A percentile compares a stretch with the other conserved stretches of the same genome.
phyloP scores from a whole-genome alignment of 2,329 filamentous ascomycete genomes.

The Phaeoacremonium minimum region DNA sequence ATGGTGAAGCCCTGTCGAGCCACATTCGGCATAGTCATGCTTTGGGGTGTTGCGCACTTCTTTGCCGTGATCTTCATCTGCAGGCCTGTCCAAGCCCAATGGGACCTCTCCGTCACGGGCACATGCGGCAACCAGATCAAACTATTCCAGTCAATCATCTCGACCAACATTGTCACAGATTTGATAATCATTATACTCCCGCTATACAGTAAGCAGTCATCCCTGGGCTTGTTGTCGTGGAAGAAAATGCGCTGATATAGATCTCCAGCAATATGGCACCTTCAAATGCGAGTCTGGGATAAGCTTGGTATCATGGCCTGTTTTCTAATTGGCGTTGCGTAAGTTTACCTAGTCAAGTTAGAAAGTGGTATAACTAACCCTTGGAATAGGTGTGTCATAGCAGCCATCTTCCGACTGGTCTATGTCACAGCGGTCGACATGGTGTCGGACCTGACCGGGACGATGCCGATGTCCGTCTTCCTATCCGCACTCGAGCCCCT shows the following conservation, averaged over 20 bases:
- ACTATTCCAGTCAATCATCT: not conserved
- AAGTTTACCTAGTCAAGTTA: slow-evolving; percentile 8
- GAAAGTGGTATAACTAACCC: slow-evolving; percentile 3
- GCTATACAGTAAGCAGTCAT: not conserved
- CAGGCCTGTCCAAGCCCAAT: not conserved
- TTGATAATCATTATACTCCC: not conserved
- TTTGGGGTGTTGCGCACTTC: too few relatives aligned
- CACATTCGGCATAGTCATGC: too few relatives aligned
- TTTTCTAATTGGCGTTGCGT: slow-evolving; percentile 29
- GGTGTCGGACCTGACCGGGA: slow-evolving; percentile 27
- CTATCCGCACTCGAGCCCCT: slow-evolving; percentile 34
- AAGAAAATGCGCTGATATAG: not conserved
- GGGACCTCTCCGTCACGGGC: not conserved
- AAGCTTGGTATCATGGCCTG: slow-evolving; percentile 31
- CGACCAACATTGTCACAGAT: not conserved
- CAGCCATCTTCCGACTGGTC: slow-evolving; percentile 30
- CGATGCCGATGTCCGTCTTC: slow-evolving; percentile 32
- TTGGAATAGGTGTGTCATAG: slow-evolving; percentile 25
- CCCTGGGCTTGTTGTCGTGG: not conserved
- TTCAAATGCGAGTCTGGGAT: too few relatives aligned
- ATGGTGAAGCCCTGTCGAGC: too few relatives aligned
- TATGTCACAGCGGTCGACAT: slow-evolving; percentile 31
- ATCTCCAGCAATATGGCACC: too few relatives aligned
- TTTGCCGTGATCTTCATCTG: not conserved
- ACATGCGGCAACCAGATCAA: not conserved